phyloP scores from a whole-genome alignment of 2,329 filamentous ascomycete genomes.

The Botrytis aclada region DNA sequence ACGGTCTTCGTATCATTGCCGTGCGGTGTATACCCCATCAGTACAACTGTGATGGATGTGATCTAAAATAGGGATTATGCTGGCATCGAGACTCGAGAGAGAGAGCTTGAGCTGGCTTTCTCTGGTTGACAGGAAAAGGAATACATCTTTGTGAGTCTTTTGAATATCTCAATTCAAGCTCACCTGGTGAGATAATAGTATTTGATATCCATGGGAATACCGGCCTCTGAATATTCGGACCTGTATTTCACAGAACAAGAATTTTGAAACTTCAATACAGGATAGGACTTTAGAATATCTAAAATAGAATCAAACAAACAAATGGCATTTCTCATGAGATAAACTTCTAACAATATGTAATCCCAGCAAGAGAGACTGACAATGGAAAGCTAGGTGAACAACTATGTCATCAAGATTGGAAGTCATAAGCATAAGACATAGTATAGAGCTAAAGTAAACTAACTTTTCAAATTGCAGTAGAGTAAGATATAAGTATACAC shows the following conservation, averaged over 20 bases:
- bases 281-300: background rate
- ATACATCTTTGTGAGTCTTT: background rate
- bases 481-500: background rate
- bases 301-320: background rate
- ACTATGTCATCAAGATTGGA: background rate
- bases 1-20: background rate
- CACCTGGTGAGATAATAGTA: background rate
- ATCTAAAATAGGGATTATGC: background rate
- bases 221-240: too few relatives aligned
- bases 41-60: background rate
- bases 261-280: background rate
- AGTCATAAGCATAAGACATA: background rate
- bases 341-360: background rate
- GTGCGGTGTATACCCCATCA: background rate
- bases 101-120: background rate
- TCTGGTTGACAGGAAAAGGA: background rate
- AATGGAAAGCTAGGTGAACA: background rate
- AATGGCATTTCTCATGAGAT: background rate
- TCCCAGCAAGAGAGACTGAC: background rate
- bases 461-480: background rate
- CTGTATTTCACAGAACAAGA: background rate
- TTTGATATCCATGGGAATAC: too few relatives aligned
- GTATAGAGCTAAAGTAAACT: background rate
- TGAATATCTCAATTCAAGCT: background rate
- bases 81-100: background rate